phyloP scores from a whole-genome alignment of 2,329 filamentous ascomycete genomes.

The Lasiodiplodia citricola region DNA sequence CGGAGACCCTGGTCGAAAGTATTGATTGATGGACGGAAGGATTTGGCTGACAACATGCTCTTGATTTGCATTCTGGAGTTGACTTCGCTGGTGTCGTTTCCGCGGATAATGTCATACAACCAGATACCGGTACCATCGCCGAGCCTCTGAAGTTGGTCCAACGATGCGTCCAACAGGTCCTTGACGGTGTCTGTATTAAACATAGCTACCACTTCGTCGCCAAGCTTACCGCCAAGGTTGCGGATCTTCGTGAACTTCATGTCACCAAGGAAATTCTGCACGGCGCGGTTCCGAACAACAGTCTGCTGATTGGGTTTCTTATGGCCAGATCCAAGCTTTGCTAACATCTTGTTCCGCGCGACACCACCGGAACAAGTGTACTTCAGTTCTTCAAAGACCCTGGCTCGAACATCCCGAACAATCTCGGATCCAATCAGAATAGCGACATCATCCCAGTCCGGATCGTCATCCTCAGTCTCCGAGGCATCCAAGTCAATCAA shows the following conservation, averaged over 20 bases:
- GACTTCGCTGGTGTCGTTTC: conserved; percentile 85
- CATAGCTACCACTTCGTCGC: conserved; percentile 79
- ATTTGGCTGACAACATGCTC: conserved; percentile 96
- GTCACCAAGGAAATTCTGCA: conserved; percentile 75
- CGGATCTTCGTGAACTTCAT: conserved; percentile 96
- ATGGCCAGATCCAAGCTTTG: conserved; percentile 88
- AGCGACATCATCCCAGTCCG: conserved; percentile 90
- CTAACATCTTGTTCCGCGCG: conserved; percentile 90
- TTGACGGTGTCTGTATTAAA: conserved; percentile 82
- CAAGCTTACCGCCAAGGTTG: conserved; percentile 93
- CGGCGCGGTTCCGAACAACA: conserved; percentile 84
- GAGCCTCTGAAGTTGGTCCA: conserved; percentile 78
- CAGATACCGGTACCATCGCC: conserved; percentile 85
- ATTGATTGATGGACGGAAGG: conserved; percentile 84
- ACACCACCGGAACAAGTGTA: conserved; percentile 95
- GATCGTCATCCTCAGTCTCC: conserved; percentile 77
- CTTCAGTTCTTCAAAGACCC: conserved; percentile 71
- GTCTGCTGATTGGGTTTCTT: conserved; percentile 96
- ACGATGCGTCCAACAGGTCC: conserved; percentile 72
- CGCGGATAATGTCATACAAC: conserved; percentile 84
- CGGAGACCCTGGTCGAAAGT: conserved; percentile 76
- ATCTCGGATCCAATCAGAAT: conserved; percentile 89
- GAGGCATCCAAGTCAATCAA: conserved; percentile 76
- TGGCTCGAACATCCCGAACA: conserved; percentile 73
- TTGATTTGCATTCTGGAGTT: conserved; percentile 93